phyloP scores from a whole-genome alignment of 306 rosid species.

The Luffa aegyptiaca region DNA sequence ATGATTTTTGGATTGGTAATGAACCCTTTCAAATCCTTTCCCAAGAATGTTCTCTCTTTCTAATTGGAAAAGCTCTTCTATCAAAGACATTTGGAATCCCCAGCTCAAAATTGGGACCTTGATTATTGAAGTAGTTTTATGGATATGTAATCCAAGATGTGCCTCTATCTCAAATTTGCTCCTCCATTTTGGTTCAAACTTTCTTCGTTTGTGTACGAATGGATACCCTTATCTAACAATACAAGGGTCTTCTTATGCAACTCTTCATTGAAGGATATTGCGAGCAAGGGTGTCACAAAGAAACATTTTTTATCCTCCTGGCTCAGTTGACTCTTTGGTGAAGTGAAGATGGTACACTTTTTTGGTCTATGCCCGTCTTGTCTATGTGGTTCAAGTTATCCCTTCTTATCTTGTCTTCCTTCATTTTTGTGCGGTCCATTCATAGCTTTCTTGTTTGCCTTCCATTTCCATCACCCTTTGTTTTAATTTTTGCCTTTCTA shows the following conservation, averaged over 20 bases:
- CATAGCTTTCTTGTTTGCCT: not conserved
- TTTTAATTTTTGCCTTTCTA: not conserved
- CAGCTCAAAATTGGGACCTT: not conserved
- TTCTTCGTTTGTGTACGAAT: not conserved
- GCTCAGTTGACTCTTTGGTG: not conserved
- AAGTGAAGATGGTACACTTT: not conserved
- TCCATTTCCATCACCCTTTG: not conserved
- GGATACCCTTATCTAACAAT: not conserved
- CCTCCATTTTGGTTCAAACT: not conserved
- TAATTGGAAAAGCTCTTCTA: not conserved
- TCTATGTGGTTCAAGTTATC: not conserved
- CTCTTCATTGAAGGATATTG: not conserved
- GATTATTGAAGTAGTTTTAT: not conserved
- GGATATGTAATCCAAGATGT: not conserved
- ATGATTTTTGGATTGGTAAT: not conserved
- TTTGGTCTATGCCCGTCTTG: not conserved
- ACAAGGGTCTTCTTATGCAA: not conserved
- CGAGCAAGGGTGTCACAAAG: not conserved
- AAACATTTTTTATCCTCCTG: no score
- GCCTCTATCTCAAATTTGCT: not conserved
- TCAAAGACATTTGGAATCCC: not conserved
- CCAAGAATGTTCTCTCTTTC: not conserved
- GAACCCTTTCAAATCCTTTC: not conserved
- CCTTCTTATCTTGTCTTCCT: not conserved
- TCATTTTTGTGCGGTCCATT: not conserved